Conservation (phyloP, 441 rosid species). For the Gossypium lobatum region DNA sequence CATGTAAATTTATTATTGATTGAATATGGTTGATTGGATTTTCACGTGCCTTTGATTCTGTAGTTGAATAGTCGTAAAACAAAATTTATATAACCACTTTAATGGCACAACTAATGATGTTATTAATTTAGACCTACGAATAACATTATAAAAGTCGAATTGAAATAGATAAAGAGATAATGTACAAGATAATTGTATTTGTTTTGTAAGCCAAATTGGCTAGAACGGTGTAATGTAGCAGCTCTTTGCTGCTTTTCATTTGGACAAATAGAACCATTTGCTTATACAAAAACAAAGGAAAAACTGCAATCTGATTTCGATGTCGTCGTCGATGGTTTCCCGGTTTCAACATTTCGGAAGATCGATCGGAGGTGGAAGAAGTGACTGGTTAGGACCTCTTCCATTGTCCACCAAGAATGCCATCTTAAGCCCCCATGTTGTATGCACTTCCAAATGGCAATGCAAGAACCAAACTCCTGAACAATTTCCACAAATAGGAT, state of each 20-base stretch:
- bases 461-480: slow-evolving; percentile 70
- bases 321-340: neutral
- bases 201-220: neutral
- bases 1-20: too few species aligned
- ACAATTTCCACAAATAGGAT: neutral
- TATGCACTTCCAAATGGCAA: slow-evolving; percentile 78
- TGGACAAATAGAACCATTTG: neutral
- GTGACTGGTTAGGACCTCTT: slow-evolving; percentile 69
- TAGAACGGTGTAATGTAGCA: neutral
- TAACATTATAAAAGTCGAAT: too few species aligned
- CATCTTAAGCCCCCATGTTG: slow-evolving; percentile 95
- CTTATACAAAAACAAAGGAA: neutral
- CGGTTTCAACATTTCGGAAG: slow-evolving; percentile 64
- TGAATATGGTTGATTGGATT: too few species aligned
- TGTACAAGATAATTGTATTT: too few species aligned
- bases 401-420: slow-evolving; percentile 91
- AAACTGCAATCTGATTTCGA: neutral
- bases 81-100: too few species aligned
- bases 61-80: too few species aligned
- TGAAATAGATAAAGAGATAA: too few species aligned
- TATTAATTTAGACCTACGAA: too few species aligned
- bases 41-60: too few species aligned
- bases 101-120: too few species aligned
- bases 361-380: slow-evolving; percentile 85
- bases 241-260: neutral